Evolutionary conservation across 2,329 filamentous ascomycete genomes (phyloP).

Genomic region (Sporothrix euskadiensis): DNA sequence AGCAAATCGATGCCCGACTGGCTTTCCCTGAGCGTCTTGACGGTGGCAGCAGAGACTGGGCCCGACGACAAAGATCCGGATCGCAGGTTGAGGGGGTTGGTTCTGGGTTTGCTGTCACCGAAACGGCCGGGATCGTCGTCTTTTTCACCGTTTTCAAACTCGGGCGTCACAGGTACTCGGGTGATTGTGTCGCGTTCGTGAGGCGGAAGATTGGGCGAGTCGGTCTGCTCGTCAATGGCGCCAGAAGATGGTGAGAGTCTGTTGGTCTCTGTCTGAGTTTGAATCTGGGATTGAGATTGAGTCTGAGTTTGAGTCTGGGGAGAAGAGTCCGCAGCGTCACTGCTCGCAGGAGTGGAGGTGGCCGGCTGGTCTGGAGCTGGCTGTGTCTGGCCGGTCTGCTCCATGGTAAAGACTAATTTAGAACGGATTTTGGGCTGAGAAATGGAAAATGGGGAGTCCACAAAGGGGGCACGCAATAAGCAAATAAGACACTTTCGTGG

Average conservation of each 20-base stretch:
- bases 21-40: neutral
- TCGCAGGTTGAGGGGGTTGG: neutral
- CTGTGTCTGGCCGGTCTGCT: conserved; percentile 19
- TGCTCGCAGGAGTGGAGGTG: neutral
- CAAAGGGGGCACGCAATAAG: conserved; percentile 17
- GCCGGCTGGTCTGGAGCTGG: conserved; percentile 18
- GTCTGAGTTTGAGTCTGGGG: neutral
- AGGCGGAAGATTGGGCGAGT: conserved; percentile 37
- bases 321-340: neutral
- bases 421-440: conserved; percentile 7
- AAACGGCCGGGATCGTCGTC: neutral
- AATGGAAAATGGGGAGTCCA: neutral
- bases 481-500: conserved; percentile 14
- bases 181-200: conserved; percentile 41
- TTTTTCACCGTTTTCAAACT: conserved; percentile 40
- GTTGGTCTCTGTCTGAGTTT: neutral
- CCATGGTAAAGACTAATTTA: conserved; percentile 24
- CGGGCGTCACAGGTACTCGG: conserved; percentile 46
- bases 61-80: neutral
- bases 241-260: conserved; percentile 15
- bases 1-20: conserved; percentile 4
- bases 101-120: neutral
- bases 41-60: neutral
- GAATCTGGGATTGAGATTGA: neutral
- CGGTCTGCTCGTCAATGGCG: conserved; percentile 13